Evolutionary conservation across 805 yeast genomes (phyloP).

Genomic region (Ogataea siamensis): DNA sequence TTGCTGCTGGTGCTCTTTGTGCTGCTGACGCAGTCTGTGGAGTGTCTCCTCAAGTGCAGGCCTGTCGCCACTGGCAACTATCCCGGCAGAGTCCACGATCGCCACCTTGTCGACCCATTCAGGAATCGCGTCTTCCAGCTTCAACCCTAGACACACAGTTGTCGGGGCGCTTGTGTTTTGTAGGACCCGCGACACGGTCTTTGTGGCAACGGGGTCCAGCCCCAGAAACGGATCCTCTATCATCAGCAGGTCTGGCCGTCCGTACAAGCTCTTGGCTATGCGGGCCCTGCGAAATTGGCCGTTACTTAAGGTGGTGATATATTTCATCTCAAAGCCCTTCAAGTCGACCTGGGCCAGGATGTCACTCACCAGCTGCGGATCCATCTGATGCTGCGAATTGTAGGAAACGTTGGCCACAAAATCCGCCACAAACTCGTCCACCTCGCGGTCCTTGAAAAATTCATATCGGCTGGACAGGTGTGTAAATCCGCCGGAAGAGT

Average conservation of each 20-base stretch:
- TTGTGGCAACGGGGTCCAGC: slow-evolving; percentile 72
- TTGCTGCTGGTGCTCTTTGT: slow-evolving; percentile 24
- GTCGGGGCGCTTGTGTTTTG: slow-evolving; percentile 36
- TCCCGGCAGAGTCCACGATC: slow-evolving; percentile 54
- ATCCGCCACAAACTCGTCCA: slow-evolving; percentile 66
- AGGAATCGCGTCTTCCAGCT: slow-evolving; percentile 76
- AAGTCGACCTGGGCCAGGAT: slow-evolving; percentile 54
- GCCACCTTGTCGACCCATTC: slow-evolving; percentile 76
- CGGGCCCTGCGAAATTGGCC: slow-evolving; percentile 94
- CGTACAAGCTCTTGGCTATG: slow-evolving; percentile 69
- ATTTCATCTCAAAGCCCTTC: slow-evolving; percentile 57
- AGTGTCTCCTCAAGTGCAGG: slow-evolving; percentile 29
- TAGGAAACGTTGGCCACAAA: slow-evolving; percentile 59
- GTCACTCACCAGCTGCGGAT: slow-evolving; percentile 37
- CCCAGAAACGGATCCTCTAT: slow-evolving; percentile 94
- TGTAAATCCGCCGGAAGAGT: slow-evolving; percentile 47
- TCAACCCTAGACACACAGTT: slow-evolving; percentile 67
- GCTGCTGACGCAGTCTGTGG: slow-evolving; percentile 22
- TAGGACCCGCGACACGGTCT: slow-evolving; percentile 56
- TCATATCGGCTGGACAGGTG: slow-evolving; percentile 91
- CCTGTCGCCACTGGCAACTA: slow-evolving; percentile 48
- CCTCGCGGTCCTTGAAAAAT: slow-evolving; percentile 70
- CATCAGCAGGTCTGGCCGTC: slow-evolving; percentile 61
- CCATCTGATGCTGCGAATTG: slow-evolving; percentile 37
- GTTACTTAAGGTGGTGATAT: slow-evolving; percentile 86